phyloP scores from a whole-genome alignment of 257 asterid genomes.

The Rehmannia glutinosa region DNA sequence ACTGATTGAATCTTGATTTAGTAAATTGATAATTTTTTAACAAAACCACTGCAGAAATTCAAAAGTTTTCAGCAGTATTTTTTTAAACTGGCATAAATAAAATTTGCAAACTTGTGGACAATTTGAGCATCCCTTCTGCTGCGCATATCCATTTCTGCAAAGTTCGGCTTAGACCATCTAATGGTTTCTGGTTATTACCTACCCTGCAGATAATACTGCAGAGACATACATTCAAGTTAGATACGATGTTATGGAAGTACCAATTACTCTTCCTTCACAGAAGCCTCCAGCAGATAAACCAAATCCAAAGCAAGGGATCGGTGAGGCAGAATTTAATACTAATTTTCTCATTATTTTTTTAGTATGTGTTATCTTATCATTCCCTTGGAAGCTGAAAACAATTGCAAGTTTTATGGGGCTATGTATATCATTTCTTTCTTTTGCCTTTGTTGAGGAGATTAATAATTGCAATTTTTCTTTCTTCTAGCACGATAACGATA shows the following conservation, averaged over 20 bases:
- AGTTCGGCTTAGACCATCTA: not conserved
- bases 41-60: not conserved
- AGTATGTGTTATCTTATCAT: not conserved
- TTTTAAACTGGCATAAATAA: not conserved
- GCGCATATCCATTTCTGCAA: not conserved
- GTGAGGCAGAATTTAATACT: slow-evolving; percentile 38
- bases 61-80: not conserved
- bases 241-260: slow-evolving; percentile 84
- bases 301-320: slow-evolving; percentile 95
- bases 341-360: not conserved
- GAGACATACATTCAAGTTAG: slow-evolving; percentile 66
- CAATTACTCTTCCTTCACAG: slow-evolving; percentile 74
- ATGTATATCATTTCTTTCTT: not conserved
- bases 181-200: slow-evolving; percentile 2
- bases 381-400: not conserved
- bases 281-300: slow-evolving; percentile 96
- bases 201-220: slow-evolving; percentile 50
- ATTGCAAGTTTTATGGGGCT: not conserved
- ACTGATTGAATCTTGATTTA: slow-evolving; percentile 2
- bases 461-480: not conserved
- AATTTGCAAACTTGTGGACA: not conserved
- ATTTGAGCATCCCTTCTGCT: not conserved
- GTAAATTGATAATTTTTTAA: not conserved
- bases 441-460: not conserved
- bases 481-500: not conserved